Conservation (phyloP, 495 filamentous ascomycete genomes). For the Polyplosphaeria fusca region DNA sequence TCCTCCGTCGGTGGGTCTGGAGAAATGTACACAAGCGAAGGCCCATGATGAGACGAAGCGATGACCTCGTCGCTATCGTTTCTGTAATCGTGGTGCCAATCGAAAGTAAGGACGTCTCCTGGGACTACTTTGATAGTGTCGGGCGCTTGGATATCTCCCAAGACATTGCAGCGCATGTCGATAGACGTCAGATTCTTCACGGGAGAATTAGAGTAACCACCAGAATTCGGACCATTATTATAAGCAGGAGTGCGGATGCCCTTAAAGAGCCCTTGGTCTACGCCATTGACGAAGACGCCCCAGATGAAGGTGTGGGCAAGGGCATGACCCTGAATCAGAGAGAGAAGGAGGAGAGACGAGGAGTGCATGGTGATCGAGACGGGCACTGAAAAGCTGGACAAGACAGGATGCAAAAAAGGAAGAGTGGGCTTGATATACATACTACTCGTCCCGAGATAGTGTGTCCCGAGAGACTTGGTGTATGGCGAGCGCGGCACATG, state of each 20-base stretch:
- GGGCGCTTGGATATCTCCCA: slow-evolving; percentile 25
- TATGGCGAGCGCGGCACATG: slow-evolving; percentile 1
- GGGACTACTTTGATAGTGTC: slow-evolving; percentile 26
- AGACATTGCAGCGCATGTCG: slow-evolving; percentile 29
- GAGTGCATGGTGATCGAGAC: slow-evolving; percentile 5
- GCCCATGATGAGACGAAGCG: slow-evolving; percentile 19
- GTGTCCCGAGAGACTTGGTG: too few relatives aligned
- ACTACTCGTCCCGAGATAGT: too few relatives aligned
- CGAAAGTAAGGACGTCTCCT: slow-evolving; percentile 26
- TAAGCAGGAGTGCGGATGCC: slow-evolving; percentile 44
- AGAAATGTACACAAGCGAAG: slow-evolving; percentile 21
- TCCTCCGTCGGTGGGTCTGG: slow-evolving; percentile 35
- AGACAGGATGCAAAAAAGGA: neutral
- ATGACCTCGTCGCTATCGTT: slow-evolving; percentile 26
- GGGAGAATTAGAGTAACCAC: slow-evolving; percentile 40
- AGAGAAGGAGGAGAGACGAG: slow-evolving; percentile 3
- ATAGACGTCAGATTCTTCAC: slow-evolving; percentile 27
- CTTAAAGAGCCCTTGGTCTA: slow-evolving; percentile 24
- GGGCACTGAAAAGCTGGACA: neutral
- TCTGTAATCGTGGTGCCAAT: slow-evolving; percentile 31
- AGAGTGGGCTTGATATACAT: neutral
- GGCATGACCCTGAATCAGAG: neutral
- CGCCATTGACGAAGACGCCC: slow-evolving; percentile 30
- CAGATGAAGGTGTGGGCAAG: slow-evolving; percentile 22
- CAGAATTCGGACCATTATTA: slow-evolving; percentile 38